Evolutionary conservation across 1,139 yeast genomes (phyloP).

Genomic region (Yamadazyma spencermartinsiae): DNA sequence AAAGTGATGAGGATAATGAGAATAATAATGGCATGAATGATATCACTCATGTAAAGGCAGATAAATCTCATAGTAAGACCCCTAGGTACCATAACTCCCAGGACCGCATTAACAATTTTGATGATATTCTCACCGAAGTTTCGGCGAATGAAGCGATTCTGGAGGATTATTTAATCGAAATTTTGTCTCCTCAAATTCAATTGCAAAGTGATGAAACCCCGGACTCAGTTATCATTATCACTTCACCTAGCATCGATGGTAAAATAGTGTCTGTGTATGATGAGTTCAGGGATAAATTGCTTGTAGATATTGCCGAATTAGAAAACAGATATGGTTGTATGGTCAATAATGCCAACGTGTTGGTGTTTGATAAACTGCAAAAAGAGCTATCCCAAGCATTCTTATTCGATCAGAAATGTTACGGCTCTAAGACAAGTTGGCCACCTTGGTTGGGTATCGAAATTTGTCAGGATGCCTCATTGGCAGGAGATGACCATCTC

Average conservation of each 20-base stretch:
- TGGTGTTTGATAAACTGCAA: slow-evolving; percentile 35
- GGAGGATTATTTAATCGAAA: slow-evolving; percentile 67
- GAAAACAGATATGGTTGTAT: slow-evolving; percentile 41
- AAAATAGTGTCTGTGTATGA: slow-evolving; percentile 40
- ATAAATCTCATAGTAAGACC: background rate
- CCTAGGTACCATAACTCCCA: slow-evolving; percentile 15
- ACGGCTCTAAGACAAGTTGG: slow-evolving; percentile 43
- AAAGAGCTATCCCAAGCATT: slow-evolving; percentile 17
- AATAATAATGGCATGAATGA: slow-evolving; percentile 2
- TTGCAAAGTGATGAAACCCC: slow-evolving; percentile 66
- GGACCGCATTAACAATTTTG: slow-evolving; percentile 43
- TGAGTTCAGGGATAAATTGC: slow-evolving; percentile 22
- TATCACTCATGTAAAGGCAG: background rate
- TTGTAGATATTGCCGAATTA: slow-evolving; percentile 27
- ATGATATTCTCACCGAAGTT: slow-evolving; percentile 49
- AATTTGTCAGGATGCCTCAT: slow-evolving; percentile 36
- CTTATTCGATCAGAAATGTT: slow-evolving; percentile 28
- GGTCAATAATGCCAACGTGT: slow-evolving; percentile 40
- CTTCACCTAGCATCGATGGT: slow-evolving; percentile 42
- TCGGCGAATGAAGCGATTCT: slow-evolving; percentile 45
- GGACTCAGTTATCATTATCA: slow-evolving; percentile 54
- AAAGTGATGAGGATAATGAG: slow-evolving; percentile 2
- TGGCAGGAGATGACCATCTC: slow-evolving; percentile 39
- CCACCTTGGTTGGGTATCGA: slow-evolving; percentile 52
- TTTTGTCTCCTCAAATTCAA: slow-evolving; percentile 86